Evolutionary conservation across 2,329 filamentous ascomycete species (phyloP), one percentile per base, ranked within the genome.

Genomic region (Tolypocladium endophyticum): DNA sequence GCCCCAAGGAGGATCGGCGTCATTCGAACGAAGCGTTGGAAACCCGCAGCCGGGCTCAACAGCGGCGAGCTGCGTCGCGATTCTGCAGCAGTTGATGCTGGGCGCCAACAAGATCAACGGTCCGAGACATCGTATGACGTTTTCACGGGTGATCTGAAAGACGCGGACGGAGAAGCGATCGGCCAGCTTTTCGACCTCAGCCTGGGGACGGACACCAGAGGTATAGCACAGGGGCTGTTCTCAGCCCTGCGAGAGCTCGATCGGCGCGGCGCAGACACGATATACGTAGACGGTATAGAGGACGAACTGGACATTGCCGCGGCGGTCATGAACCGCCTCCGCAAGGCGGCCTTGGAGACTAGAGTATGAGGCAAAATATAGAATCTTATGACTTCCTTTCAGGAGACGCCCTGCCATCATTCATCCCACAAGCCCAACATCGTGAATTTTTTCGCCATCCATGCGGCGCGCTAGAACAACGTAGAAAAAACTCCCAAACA

Each of bases 201-300:
- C 61, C 78, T 99, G 18, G 92, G 93, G 0, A 75, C 75, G 20
- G 83, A 88, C 53, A 86, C 86, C 0, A 83, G 84, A 64, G 83
- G 83, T 38, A 92, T 99, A 66, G 93, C 94, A 1, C 85, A 92
- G 66, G 89, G 90, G 0, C 78, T 99, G 18, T 99, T 99, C 71
- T 90, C 90, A 16, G 90, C 91, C 1, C 77, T 99, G 58, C 81
- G 94, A 58, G 89, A 92, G 65, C 81, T 99, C 63, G 94, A 99
- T 72, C 84, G 87, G 67, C 80, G 85, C 63, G 83, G 86, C 36
- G 91, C 91, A 4, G 87, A 94, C 69, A 80, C 88, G 25, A 97
- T 99, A 58, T 89, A 92, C 66, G 90, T 97, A 14, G 94, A 99
- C 72, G 93, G 93, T 2, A 89, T 97, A 60, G 79, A 85, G 62